Base-by-base conservation (phyloP, 163 green algal species). In the Botryococcus braunii region DNA sequence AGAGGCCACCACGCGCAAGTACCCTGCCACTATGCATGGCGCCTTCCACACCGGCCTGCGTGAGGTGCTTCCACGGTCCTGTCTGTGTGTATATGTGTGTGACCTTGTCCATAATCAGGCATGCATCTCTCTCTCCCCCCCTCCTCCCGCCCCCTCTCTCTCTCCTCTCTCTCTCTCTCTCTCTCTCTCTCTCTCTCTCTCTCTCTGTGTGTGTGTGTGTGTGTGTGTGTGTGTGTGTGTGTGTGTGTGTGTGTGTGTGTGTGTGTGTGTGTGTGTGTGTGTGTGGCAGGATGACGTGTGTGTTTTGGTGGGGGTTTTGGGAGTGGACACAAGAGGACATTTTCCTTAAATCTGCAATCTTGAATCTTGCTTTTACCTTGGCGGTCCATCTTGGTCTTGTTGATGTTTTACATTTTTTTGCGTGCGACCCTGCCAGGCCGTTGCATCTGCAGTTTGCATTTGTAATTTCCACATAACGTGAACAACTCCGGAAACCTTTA, bases 21-120 rank as follows among this genome's bases (percentile, higher is more conserved):
- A 92, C 72, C 92, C 92, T 2, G 92, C 92, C 57, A 98, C 92
- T 35, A 97, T 98, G 92, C 92, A 98, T 68, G 92, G 92, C 9
- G 92, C 92, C 25, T 96, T 94, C 74, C 58, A 87, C n/a, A 89
- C 84, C 0, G 91, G 91, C 37, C 41, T 68, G 1, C 63, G 63
- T 35, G 63, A 71, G 63, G 69, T 71, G 5, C 1, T 31, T n/a
- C 13, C 9, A 23, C 5, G 29, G 25, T 8, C 3, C 13, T 29
- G 40, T 31, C 5, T 66, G 37, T 40, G 23, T 37, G 35, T 52
- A 7, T n/a, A n/a, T n/a, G n/a, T n/a, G n/a, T 62, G 2, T 62
- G 21, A 1, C 25, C 29, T 2, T 62, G 52, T 11, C 25, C 13
- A 11, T 31, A 11, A 29, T 23, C 23, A 55, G 46, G 46, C 46